These are phyloP conservation scores for Cladorrhinum sp. DNA, from an alignment of 2,329 filamentous ascomycete genomes.

Conservation along the genomic window DNA sequence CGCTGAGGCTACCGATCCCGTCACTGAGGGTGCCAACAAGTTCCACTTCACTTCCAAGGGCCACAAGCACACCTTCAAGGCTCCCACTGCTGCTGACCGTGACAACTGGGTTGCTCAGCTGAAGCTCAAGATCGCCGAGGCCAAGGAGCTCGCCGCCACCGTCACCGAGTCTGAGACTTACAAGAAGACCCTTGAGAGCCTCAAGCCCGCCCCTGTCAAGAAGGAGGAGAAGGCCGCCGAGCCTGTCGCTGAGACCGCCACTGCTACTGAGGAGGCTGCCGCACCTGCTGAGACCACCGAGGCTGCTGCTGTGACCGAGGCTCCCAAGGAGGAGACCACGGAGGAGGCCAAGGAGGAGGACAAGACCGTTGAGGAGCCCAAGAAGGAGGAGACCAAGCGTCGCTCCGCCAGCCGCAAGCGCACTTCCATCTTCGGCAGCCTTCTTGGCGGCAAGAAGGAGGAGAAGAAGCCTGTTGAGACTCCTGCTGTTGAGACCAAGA, in stretches of 20 bases:
- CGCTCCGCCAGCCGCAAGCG: conserved; percentile 65
- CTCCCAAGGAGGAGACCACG: conserved; percentile 42
- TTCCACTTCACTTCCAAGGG: conserved; percentile 83
- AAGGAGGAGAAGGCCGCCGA: conserved; percentile 46
- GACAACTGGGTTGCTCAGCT: conserved; percentile 88
- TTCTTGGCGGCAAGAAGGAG: conserved; percentile 54
- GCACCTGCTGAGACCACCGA: conserved; percentile 31
- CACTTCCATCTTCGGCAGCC: conserved; percentile 57
- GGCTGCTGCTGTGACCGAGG: conserved; percentile 35
- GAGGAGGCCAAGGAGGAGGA: conserved; percentile 45
- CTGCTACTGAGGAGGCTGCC: conserved; percentile 35
- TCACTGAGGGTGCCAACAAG: conserved; percentile 72
- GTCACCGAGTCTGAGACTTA: conserved; percentile 79
- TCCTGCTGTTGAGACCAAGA: conserved; percentile 34
- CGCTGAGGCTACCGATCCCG: conserved; percentile 67
- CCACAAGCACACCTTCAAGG: conserved; percentile 94
- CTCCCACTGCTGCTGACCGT: conserved; percentile 68
- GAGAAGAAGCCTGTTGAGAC: conserved; percentile 35
- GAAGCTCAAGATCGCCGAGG: conserved; percentile 78
- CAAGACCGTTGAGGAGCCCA: conserved; percentile 42
- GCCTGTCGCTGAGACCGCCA: conserved; percentile 36
- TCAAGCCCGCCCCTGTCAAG: conserved; percentile 48
- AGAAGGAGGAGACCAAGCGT: conserved; percentile 59
- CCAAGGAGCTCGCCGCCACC: conserved; percentile 72
- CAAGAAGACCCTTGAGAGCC: conserved; percentile 77